Evolutionary conservation across 192 early-diverging fungal genomes (phyloP), one percentile per base, ranked within the genome.

Genomic region (Entrophospora sp.): DNA sequence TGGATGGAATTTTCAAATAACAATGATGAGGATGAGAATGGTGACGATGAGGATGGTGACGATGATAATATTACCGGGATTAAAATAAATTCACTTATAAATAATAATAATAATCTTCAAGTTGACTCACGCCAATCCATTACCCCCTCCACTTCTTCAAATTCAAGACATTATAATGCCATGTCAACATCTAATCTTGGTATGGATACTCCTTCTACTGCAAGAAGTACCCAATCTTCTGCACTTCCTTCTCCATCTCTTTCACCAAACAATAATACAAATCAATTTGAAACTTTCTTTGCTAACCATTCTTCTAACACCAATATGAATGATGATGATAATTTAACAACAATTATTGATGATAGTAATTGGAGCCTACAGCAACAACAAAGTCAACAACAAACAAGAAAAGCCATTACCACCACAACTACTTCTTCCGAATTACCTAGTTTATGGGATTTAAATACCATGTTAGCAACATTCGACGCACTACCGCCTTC

Each of bases 401-500:
- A n/a, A n/a, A n/a, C n/a, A n/a, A n/a, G n/a, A n/a, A n/a, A n/a
- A n/a, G n/a, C n/a, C n/a, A n/a, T n/a, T n/a, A n/a, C n/a, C n/a
- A n/a, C n/a, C n/a, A n/a, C n/a, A n/a, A n/a, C n/a, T n/a, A n/a
- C n/a, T n/a, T n/a, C n/a, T n/a, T n/a, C n/a, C n/a, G n/a, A n/a
- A n/a, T n/a, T 66, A 5, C 73, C 72, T 12, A 71, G 66, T 7
- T 43, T 75, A 61, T 72, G 75, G 65, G 78, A 67, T 51, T 59
- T 74, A 18, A 70, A 64, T 52, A 64, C 68, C 27, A 75, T 93
- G 22, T 71, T 95, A 55, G 67, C 76, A n/a, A 86, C 90, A 7
- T 98, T 89, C 78, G 91, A 93, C 74, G 74, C 79, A 20, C 72
- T 94, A 20, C 85, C 94, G 1, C 51, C 80, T 1, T 73, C 76